A percentile compares a stretch with the other conserved stretches of the same genome.
These are phyloP conservation scores for Dalbergia cultrata DNA, from an alignment of 306 rosid species.

Conservation along the genomic window DNA sequence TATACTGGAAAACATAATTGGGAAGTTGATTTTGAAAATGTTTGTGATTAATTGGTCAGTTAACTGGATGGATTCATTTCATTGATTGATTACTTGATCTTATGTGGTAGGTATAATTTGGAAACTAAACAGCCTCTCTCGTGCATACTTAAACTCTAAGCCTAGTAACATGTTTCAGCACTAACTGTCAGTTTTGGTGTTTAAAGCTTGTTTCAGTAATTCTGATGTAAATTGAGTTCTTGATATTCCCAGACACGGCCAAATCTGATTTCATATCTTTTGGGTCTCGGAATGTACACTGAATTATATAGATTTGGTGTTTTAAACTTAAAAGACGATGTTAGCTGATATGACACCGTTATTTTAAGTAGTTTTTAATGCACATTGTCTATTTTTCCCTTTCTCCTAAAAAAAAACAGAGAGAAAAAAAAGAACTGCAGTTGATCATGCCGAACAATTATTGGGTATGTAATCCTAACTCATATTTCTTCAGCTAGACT, in stretches of 20 bases:
- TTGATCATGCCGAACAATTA: not conserved
- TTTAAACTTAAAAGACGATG: too few relatives aligned
- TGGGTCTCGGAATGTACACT: not conserved
- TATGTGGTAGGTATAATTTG: not conserved
- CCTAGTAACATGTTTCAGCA: not conserved
- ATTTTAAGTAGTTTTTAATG: too few relatives aligned
- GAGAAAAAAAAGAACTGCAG: not conserved
- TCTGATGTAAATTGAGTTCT: not conserved
- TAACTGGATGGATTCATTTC: not conserved
- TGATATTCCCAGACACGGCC: not conserved
- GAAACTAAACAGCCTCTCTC: not conserved
- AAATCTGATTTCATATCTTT: not conserved
- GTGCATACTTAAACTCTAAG: not conserved
- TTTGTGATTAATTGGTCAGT: not conserved
- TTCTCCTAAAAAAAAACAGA: not conserved
- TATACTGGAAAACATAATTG: not conserved
- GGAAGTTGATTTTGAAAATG: not conserved
- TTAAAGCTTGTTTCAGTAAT: not conserved
- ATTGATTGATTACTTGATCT: not conserved
- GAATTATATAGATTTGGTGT: too few relatives aligned
- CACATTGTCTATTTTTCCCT: too few relatives aligned
- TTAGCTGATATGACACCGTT: too few relatives aligned
- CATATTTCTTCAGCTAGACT: constrained; percentile 34
- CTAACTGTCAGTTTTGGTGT: not conserved
- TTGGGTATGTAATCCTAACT: constrained; percentile 8